Evolutionary conservation across 2,329 filamentous ascomycete species (phyloP), one percentile per base, ranked within the genome.

Genomic region (Fusarium humuli): DNA sequence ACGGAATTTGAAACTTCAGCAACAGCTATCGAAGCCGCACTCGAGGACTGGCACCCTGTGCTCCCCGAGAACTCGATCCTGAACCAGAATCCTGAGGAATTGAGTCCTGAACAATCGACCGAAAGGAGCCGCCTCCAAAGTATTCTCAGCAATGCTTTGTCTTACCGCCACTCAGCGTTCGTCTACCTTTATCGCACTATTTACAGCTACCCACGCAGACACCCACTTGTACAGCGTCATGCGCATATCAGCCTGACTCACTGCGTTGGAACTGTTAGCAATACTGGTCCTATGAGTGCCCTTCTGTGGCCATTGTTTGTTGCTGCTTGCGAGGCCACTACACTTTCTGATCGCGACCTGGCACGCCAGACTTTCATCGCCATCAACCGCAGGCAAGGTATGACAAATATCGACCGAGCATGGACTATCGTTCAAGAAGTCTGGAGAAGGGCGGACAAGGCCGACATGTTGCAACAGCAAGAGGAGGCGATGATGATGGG

Each of bases 301-400:
- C 79, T 91, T 37, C 81, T 91, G 4, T 91, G 88, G 87, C 89
- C 89, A 2, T 79, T 91, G 4, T 91, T 91, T 71, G 87, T 89
- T 12, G 86, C 88, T 3, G 84, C 87, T 2, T 90, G 88, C 73
- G 89, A 91, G 75, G 88, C 88, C 1, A 78, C 81, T 11, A 81
- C 76, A 18, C 71, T 76, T 2, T 80, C 79, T 11, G 88, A 91
- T 73, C 80, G 88, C 18, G 80, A 80, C 8, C 77, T 87, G 20
- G 87, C 88, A 6, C 77, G 81, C 27, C 79, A 80, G 57, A 81
- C 86, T 0, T 90, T 91, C 71, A 75, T 78, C 7, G 85, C 84
- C 7, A 81, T 89, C 11, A 84, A 86, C 61, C 82, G 80, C 56
- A 79, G 88, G 20, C 89, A 91, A 75, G 88, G 89, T 22, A 91